phyloP scores from a whole-genome alignment of 768 basidiomycete species.

The Russula olivacea region DNA sequence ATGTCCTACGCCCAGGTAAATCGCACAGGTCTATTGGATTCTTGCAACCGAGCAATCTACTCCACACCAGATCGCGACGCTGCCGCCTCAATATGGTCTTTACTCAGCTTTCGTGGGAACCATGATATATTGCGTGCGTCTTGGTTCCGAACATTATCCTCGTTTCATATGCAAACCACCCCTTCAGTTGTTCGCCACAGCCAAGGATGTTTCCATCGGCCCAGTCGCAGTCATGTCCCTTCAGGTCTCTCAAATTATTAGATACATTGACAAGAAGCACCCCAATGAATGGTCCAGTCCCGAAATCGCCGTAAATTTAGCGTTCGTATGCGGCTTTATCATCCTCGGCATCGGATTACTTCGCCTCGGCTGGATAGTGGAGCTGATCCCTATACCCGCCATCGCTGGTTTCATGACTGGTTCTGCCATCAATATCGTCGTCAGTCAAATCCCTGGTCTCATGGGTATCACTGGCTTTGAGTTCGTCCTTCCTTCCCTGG shows the following conservation, averaged over 20 bases:
- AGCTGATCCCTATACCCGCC: slow-evolving; percentile 85
- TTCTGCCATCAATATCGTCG: slow-evolving; percentile 88
- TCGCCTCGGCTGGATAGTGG: slow-evolving; percentile 89
- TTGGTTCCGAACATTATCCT: background rate
- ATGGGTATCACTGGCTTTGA: slow-evolving; percentile 84
- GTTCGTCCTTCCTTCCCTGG: slow-evolving; percentile 39
- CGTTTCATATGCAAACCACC: slow-evolving; percentile 4
- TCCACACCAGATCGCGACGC: slow-evolving; percentile 62
- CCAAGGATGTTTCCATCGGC: slow-evolving; percentile 98
- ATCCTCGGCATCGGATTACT: slow-evolving; percentile 85
- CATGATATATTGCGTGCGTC: slow-evolving; percentile 70
- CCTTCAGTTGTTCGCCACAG: slow-evolving; percentile 84
- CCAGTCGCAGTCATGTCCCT: slow-evolving; percentile 99
- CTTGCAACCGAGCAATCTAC: background rate
- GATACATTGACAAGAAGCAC: slow-evolving; percentile 47
- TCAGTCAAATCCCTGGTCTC: slow-evolving; percentile 82
- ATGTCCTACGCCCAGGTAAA: slow-evolving; percentile 81
- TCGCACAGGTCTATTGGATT: background rate
- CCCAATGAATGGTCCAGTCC: slow-evolving; percentile 58
- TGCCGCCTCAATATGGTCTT: slow-evolving; percentile 83
- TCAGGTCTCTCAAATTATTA: slow-evolving; percentile 75
- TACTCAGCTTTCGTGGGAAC: slow-evolving; percentile 93
- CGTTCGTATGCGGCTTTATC: slow-evolving; percentile 87
- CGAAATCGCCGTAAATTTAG: slow-evolving; percentile 76
- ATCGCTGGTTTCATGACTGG: slow-evolving; percentile 96